Evolutionary conservation across 108 stramenopile genomes (phyloP).

Genomic region (Tribonema minus): DNA sequence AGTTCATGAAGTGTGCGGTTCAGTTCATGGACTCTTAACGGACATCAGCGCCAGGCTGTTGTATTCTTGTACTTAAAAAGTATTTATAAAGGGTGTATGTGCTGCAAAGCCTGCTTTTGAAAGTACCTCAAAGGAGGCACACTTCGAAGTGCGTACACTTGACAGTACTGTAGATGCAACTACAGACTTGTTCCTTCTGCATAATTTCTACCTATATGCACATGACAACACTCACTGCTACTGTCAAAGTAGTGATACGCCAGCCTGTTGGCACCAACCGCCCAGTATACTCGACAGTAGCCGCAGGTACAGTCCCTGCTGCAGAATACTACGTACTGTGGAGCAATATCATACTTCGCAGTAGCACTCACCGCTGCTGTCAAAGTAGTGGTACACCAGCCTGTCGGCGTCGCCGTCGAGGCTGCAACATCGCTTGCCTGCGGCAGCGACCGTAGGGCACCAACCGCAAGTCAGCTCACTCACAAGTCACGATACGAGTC

Average conservation of each 20-base stretch:
- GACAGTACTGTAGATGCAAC: too few species aligned
- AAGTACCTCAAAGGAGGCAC: too few species aligned
- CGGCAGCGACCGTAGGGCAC: background rate
- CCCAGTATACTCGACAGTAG: too few species aligned
- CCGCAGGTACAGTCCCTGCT: too few species aligned
- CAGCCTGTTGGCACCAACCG: conserved; percentile 96
- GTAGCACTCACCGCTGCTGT: background rate
- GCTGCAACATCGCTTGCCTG: conserved; percentile 55
- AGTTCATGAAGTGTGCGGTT: too few species aligned
- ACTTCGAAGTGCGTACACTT: too few species aligned
- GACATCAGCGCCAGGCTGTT: too few species aligned
- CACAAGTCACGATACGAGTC: too few species aligned
- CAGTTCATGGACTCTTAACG: too few species aligned
- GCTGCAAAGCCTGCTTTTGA: background rate
- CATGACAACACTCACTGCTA: background rate
- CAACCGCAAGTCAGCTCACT: background rate
- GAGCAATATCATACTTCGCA: too few species aligned
- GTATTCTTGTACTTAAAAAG: background rate
- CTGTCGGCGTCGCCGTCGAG: conserved; percentile 98
- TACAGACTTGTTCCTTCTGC: background rate
- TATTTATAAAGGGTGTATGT: background rate
- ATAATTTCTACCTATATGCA: background rate
- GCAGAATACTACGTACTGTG: too few species aligned
- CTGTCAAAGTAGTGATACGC: conserved; percentile 75
- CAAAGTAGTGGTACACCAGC: conserved; percentile 81